A percentile compares a stretch with the other conserved stretches of the same genome.
These are phyloP conservation scores for Blechomonas ayalai DNA, from an alignment of 208 protist species.

Conservation along the genomic window DNA sequence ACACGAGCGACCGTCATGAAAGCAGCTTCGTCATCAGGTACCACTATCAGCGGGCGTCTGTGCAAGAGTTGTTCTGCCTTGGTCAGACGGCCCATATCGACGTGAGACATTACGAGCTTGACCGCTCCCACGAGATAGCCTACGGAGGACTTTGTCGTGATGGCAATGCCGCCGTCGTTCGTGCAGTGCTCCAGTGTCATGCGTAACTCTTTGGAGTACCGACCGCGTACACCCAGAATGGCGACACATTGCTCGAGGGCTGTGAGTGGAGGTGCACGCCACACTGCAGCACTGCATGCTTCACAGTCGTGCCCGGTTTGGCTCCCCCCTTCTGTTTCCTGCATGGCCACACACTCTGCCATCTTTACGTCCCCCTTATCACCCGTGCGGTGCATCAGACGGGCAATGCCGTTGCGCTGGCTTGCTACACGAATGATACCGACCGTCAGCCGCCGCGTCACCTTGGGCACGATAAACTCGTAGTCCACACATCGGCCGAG, in stretches of 20 bases:
- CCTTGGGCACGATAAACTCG: conserved; percentile 13
- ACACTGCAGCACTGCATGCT: too few species aligned
- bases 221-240: conserved; percentile 58
- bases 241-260: conserved; percentile 67
- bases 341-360: too few species aligned
- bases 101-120: conserved; percentile 14
- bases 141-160: conserved; percentile 43
- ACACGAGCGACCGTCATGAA: conserved; percentile 22
- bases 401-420: conserved; percentile 11
- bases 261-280: conserved; percentile 10
- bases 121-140: conserved; percentile 28
- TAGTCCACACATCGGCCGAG: conserved; percentile 60
- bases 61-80: conserved; percentile 29
- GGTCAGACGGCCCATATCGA: conserved; percentile 33
- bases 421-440: conserved; percentile 29
- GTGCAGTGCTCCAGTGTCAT: conserved; percentile 19
- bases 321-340: too few species aligned
- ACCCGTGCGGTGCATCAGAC: too few species aligned
- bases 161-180: conserved; percentile 21
- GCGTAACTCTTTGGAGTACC: conserved; percentile 49
- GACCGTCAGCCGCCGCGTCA: conserved; percentile 10
- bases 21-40: conserved; percentile 8
- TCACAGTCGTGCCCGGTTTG: too few species aligned
- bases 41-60: conserved; percentile 1
- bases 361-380: too few species aligned